phyloP scores from a whole-genome alignment of 805 yeast species.

The Saccharomyces eubayanus region DNA sequence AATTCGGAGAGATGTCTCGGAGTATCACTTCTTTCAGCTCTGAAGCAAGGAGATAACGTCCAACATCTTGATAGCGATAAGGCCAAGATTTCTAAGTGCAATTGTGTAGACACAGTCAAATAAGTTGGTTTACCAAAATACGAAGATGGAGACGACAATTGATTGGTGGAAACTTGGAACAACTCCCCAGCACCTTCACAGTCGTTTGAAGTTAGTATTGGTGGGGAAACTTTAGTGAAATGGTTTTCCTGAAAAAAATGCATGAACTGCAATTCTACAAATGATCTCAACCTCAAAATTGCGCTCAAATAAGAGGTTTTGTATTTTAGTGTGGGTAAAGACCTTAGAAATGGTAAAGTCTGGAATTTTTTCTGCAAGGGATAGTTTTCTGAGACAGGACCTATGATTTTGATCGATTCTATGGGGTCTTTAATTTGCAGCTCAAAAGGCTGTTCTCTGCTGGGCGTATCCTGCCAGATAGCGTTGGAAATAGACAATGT shows the following conservation, averaged over 20 bases:
- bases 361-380: conserved; percentile 82
- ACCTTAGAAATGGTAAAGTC: conserved; percentile 56
- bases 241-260: conserved; percentile 43
- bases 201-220: conserved; percentile 79
- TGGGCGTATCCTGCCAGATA: conserved; percentile 14
- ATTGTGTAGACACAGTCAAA: conserved; percentile 84
- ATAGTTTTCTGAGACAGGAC: conserved; percentile 53
- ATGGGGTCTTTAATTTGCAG: conserved; percentile 32
- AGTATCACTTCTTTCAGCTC: conserved; percentile 90
- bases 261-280: neutral
- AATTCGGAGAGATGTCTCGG: conserved; percentile 88
- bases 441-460: conserved; percentile 45
- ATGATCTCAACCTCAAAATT: conserved; percentile 63
- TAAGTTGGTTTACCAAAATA: conserved; percentile 65
- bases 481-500: conserved; percentile 38
- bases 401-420: conserved; percentile 41
- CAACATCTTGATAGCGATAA: conserved; percentile 73
- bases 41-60: conserved; percentile 83
- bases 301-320: conserved; percentile 59
- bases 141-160: conserved; percentile 16
- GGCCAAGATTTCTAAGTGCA: conserved; percentile 78
- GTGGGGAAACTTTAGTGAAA: conserved; percentile 74
- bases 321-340: conserved; percentile 71
- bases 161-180: conserved; percentile 45
- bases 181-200: conserved; percentile 98